phyloP scores from a whole-genome alignment of 768 basidiomycete genomes.

The Panaeolus cyanescens region DNA sequence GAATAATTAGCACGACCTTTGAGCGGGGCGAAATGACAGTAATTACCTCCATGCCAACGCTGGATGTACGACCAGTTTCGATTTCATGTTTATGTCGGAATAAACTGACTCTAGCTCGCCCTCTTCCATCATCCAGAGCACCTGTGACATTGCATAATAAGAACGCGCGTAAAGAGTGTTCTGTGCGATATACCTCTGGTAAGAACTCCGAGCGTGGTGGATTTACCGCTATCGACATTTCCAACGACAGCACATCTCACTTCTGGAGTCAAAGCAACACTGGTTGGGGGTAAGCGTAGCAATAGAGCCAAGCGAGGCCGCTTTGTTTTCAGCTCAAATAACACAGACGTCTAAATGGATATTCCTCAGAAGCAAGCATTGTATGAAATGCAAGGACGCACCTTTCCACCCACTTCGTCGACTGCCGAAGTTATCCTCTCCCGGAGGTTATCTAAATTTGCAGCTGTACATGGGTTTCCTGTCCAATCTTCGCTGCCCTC shows the following conservation, averaged over 20 bases:
- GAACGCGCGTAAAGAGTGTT: background rate
- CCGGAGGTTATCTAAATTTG: conserved; percentile 52
- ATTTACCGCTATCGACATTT: conserved; percentile 94
- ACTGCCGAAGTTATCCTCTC: conserved; percentile 47
- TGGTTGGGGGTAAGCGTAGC: conserved; percentile 74
- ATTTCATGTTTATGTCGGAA: conserved; percentile 98
- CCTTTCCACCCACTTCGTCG: conserved; percentile 84
- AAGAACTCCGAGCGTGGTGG: conserved; percentile 90
- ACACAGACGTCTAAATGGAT: conserved; percentile 50
- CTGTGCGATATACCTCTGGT: conserved; percentile 68
- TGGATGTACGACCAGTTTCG: conserved; percentile 93
- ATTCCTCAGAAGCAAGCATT: background rate
- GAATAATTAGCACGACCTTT: background rate
- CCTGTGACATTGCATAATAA: conserved; percentile 37
- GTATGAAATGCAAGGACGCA: conserved; percentile 22
- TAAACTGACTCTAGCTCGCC: conserved; percentile 80
- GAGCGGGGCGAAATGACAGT: background rate
- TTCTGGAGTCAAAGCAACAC: conserved; percentile 81
- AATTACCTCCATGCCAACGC: conserved; percentile 93
- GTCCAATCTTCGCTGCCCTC: conserved; percentile 54
- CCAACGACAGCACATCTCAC: conserved; percentile 96
- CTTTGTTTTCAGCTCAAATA: conserved; percentile 47
- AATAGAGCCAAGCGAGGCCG: conserved; percentile 63
- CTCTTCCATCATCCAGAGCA: conserved; percentile 79
- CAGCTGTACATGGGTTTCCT: conserved; percentile 49